A percentile compares a stretch with the other conserved stretches of the same genome.
These are phyloP conservation scores for Neostapfia colusana DNA, from an alignment of 176 grass and related monocot genomes.

Conservation along the genomic window DNA sequence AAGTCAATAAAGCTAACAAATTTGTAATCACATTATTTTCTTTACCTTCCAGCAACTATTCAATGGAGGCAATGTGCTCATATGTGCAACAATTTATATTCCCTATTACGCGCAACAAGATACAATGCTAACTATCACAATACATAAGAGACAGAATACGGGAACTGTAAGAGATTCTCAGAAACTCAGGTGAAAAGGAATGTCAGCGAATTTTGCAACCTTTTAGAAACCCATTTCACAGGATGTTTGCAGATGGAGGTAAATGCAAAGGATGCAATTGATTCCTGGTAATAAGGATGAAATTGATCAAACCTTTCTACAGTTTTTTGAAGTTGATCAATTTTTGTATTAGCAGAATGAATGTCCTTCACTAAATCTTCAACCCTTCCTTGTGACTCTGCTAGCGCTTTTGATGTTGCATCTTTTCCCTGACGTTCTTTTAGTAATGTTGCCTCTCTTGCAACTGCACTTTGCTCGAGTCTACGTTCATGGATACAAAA, in stretches of 20 bases:
- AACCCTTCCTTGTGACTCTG: constrained; percentile 51
- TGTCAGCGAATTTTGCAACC: background rate
- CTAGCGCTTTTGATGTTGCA: constrained; percentile 49
- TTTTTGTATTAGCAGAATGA: constrained; percentile 56
- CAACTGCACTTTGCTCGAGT: constrained; percentile 55
- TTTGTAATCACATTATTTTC: constrained; percentile 12
- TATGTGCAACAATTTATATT: constrained; percentile 18
- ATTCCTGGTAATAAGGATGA: constrained; percentile 28
- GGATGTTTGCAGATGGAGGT: constrained; percentile 21
- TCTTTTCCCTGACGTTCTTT: constrained; percentile 60
- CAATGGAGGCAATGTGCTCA: background rate
- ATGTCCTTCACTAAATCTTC: constrained; percentile 55
- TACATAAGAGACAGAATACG: constrained; percentile 5
- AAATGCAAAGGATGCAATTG: constrained; percentile 30
- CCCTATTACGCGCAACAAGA: constrained; percentile 12
- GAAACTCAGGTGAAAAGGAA: constrained; percentile 21
- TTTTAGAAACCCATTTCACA: constrained; percentile 21
- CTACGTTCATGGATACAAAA: constrained; percentile 52
- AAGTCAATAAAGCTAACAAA: constrained; percentile 19
- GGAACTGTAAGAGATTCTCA: constrained; percentile 2
- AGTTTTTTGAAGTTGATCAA: constrained; percentile 61
- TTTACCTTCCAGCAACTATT: constrained; percentile 18
- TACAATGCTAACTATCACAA: constrained; percentile 26
- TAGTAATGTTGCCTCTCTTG: constrained; percentile 56
- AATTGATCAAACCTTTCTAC: constrained; percentile 69